Evolutionary conservation across 495 filamentous ascomycete genomes (phyloP).

Genomic region (Apiosordaria backusii): DNA sequence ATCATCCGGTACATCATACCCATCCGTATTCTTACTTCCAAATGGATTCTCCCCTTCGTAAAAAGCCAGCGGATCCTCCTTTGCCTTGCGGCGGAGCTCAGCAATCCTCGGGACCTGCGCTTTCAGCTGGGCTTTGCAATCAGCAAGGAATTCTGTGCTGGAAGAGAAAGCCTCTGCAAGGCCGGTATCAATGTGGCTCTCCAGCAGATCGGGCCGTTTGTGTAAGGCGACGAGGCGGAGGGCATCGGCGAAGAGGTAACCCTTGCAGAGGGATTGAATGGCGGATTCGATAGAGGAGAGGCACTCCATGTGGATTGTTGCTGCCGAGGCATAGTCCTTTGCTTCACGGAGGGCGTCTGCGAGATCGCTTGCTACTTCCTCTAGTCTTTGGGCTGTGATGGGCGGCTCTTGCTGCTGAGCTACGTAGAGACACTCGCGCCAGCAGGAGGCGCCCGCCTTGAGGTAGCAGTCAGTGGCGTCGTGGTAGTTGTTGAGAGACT

Average conservation of each 20-base stretch:
- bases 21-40: conserved; percentile 34
- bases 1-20: conserved; percentile 79
- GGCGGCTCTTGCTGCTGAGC: conserved; percentile 57
- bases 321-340: conserved; percentile 77
- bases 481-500: conserved; percentile 70
- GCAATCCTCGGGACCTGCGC: conserved; percentile 80
- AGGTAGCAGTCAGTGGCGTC: conserved; percentile 76
- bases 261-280: conserved; percentile 71
- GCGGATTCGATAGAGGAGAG: conserved; percentile 65
- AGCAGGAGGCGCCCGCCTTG: conserved; percentile 64
- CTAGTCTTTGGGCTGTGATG: conserved; percentile 53
- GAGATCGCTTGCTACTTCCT: conserved; percentile 61
- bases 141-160: conserved; percentile 84
- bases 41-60: conserved; percentile 63
- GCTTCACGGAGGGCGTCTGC: conserved; percentile 70
- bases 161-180: conserved; percentile 71
- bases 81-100: conserved; percentile 76
- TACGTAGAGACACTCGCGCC: conserved; percentile 86
- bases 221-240: conserved; percentile 59
- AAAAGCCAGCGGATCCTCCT: conserved; percentile 74
- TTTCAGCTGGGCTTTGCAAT: conserved; percentile 78
- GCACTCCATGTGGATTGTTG: conserved; percentile 76
- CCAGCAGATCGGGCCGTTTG: conserved; percentile 44
- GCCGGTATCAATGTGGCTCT: conserved; percentile 63
- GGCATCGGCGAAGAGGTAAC: conserved; percentile 79